Evolutionary conservation across 1,284 basidiomycete species (phyloP).

Genomic region (Microbotryum saponariae): DNA sequence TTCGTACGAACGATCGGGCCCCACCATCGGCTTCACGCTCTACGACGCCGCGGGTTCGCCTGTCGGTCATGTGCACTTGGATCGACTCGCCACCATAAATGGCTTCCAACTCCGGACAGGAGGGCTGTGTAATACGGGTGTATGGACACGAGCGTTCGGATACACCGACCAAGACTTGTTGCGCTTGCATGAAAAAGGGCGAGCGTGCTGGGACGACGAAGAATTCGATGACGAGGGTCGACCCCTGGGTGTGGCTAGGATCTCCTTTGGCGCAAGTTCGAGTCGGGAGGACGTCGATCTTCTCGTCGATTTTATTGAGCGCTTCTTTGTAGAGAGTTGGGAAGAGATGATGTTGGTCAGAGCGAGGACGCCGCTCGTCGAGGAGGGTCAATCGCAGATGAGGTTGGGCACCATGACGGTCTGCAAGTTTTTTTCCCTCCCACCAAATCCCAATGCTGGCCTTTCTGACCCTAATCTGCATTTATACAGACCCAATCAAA

Average conservation of each 20-base stretch:
- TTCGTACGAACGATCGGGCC: constrained; percentile 8
- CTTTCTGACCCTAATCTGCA: no score
- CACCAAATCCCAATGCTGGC: no score
- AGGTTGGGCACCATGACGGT: constrained; percentile 12
- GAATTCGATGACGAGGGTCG: constrained; percentile 14
- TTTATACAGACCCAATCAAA: constrained; percentile 28
- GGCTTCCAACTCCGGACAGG: constrained; percentile 65
- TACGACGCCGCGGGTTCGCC: constrained; percentile 40
- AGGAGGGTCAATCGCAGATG: background rate
- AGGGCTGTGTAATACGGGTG: constrained; percentile 77
- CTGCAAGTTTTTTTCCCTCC: constrained; percentile 5
- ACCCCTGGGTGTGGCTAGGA: constrained; percentile 22
- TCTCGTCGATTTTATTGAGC: constrained; percentile 21
- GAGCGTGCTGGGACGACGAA: constrained; percentile 30
- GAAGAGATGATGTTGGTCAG: background rate
- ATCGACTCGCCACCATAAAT: constrained; percentile 22
- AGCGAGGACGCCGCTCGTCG: background rate
- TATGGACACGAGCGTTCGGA: constrained; percentile 59
- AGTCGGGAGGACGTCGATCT: constrained; percentile 18
- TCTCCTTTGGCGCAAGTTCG: constrained; percentile 29
- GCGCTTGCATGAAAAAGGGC: constrained; percentile 2
- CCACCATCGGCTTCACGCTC: constrained; percentile 24
- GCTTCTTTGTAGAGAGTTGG: constrained; percentile 15
- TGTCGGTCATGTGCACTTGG: constrained; percentile 49
- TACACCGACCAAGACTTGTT: constrained; percentile 39